Evolutionary conservation across 169 alveolate genomes (phyloP).

Genomic region (Perkinsus chesapeaki): DNA sequence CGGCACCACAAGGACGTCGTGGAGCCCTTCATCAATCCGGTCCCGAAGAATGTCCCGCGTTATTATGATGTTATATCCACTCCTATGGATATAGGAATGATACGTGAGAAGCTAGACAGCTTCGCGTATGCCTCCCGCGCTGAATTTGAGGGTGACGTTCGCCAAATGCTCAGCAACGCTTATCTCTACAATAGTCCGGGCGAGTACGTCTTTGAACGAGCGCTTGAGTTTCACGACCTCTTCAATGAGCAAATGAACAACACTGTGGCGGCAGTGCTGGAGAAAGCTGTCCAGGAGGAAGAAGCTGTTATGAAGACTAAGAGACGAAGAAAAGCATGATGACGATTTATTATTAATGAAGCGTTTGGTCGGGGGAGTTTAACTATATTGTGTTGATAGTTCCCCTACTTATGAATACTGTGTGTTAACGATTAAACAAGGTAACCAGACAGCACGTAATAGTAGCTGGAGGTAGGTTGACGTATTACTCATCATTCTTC

Average conservation of each 20-base stretch:
- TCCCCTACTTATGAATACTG: too few species aligned
- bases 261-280: not conserved
- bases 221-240: not conserved
- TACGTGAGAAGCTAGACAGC: not conserved
- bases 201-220: not conserved
- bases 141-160: not conserved
- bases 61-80: not conserved
- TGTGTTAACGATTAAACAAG: too few species aligned
- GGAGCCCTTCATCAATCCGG: not conserved
- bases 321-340: not conserved
- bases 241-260: not conserved
- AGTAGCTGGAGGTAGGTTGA: too few species aligned
- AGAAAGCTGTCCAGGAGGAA: not conserved
- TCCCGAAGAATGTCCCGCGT: not conserved
- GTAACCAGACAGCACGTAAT: too few species aligned
- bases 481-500: too few species aligned
- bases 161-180: not conserved
- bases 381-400: too few species aligned
- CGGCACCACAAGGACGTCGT: not conserved
- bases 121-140: not conserved
- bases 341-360: not conserved
- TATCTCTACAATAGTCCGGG: not conserved
- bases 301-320: not conserved
- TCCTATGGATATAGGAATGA: not conserved
- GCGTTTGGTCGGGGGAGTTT: too few species aligned